A percentile compares a stretch with the other conserved stretches of the same genome.
Conservation (phyloP, 163 green algal species). For the Botryococcus braunii region DNA sequence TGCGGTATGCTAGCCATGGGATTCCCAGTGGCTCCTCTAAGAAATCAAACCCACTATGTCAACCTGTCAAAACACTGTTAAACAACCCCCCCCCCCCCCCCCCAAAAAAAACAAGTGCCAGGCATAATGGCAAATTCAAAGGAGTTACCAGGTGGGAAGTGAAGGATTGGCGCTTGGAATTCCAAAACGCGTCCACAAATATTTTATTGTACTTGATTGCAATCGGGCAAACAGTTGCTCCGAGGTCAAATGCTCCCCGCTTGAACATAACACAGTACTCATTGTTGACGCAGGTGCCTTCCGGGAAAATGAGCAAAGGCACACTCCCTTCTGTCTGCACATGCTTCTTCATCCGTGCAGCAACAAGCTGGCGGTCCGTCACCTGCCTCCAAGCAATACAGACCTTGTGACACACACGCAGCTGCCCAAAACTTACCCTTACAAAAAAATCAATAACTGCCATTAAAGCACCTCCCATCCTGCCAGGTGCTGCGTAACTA, state of each 20-base stretch:
- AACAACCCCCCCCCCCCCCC: too few relatives aligned
- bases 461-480: not conserved
- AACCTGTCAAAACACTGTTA: too few relatives aligned
- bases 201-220: slow-evolving; percentile 99
- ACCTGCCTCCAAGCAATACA: slow-evolving; percentile 27
- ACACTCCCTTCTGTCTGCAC: slow-evolving; percentile 46
- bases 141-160: slow-evolving; percentile 66
- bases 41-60: too few relatives aligned
- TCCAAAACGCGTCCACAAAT: slow-evolving; percentile 99
- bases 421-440: not conserved
- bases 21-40: too few relatives aligned
- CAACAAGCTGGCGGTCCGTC: slow-evolving; percentile 68
- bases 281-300: slow-evolving; percentile 99
- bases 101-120: too few relatives aligned
- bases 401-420: too few relatives aligned
- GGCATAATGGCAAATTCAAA: not conserved
- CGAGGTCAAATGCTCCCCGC: slow-evolving; percentile 91
- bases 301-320: slow-evolving; percentile 94
- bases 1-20: too few relatives aligned
- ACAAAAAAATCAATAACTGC: not conserved
- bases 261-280: slow-evolving; percentile 99
- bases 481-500: not conserved
- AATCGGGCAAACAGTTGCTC: slow-evolving; percentile 79
- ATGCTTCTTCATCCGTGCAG: slow-evolving; percentile 67
- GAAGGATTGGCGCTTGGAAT: slow-evolving; percentile 82